Conservation (phyloP, 2,329 filamentous ascomycete species). For the Spiromastix sp. region DNA sequence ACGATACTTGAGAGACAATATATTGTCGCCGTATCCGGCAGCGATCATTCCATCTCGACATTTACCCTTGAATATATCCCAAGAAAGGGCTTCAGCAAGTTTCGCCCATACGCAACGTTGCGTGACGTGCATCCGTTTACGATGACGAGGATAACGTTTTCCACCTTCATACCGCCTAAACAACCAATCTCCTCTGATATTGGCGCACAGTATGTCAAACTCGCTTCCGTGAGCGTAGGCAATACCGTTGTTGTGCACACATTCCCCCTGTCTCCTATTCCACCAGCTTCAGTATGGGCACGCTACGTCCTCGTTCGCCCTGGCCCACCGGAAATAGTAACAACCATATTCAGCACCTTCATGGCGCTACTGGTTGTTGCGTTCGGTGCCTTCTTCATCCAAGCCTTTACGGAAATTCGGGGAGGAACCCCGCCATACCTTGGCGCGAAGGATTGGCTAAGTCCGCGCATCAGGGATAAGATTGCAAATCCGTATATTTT, state of each 20-base stretch:
- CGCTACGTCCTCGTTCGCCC: conserved; percentile 62
- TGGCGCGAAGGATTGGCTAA: conserved; percentile 47
- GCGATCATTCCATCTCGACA: conserved; percentile 67
- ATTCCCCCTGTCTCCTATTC: conserved; percentile 51
- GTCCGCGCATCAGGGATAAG: conserved; percentile 36
- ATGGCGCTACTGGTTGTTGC: conserved; percentile 52
- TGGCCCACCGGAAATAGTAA: conserved; percentile 40
- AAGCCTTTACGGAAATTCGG: conserved; percentile 50
- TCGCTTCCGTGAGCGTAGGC: conserved; percentile 71
- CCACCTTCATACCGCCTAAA: conserved; percentile 41
- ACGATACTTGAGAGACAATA: conserved; percentile 61
- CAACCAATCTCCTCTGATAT: conserved; percentile 38
- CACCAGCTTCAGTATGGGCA: conserved; percentile 36
- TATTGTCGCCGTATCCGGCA: conserved; percentile 67
- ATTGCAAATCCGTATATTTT: conserved; percentile 31
- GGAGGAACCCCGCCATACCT: conserved; percentile 48
- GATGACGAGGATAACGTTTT: conserved; percentile 47
- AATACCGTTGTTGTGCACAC: conserved; percentile 73
- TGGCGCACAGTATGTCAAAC: conserved; percentile 54
- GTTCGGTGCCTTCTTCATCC: conserved; percentile 52
- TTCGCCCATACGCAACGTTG: conserved; percentile 42
- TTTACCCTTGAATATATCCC: conserved; percentile 62
- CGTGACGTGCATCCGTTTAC: conserved; percentile 46
- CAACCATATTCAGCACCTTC: conserved; percentile 46
- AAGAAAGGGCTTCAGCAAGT: conserved; percentile 33